Conservation (phyloP, 148 eudicot species). For the Camellia sinensis region DNA sequence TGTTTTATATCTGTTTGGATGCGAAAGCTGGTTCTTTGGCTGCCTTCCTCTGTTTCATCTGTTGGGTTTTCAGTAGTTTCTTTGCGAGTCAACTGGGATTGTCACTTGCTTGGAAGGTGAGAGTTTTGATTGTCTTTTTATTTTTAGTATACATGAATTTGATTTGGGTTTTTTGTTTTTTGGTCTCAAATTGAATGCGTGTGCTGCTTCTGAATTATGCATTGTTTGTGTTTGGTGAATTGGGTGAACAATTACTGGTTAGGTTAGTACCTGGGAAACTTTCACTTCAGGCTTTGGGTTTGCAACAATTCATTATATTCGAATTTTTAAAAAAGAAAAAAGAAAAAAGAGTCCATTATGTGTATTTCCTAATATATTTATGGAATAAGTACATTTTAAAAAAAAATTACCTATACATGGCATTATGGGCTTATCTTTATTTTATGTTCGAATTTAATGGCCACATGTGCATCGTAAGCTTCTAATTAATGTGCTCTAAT, state of each 20-base stretch:
- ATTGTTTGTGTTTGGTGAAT: not conserved
- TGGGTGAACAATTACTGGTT: not conserved
- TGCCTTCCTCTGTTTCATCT: conserved; percentile 48
- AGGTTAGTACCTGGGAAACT: not conserved
- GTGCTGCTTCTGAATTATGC: not conserved
- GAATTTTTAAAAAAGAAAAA: too few species aligned
- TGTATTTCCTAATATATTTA: not conserved
- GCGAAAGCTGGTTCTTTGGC: conserved; percentile 53
- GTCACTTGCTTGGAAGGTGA: conserved; percentile 59
- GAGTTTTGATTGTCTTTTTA: not conserved
- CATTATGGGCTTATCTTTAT: not conserved
- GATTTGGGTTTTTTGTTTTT: not conserved
- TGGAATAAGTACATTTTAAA: too few species aligned
- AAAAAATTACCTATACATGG: too few species aligned
- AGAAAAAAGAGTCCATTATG: not conserved
- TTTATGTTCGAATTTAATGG: not conserved
- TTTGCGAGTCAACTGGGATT: conserved; percentile 34
- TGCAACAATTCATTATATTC: not conserved
- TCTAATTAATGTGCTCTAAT: not conserved
- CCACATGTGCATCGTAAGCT: not conserved
- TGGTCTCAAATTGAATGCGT: not conserved
- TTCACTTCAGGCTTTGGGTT: not conserved
- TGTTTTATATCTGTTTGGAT: conserved; percentile 46
- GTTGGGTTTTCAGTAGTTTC: conserved; percentile 45
- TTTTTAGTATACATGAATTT: not conserved